A percentile compares a stretch with the other conserved stretches of the same genome.
Evolutionary conservation across 2,329 filamentous ascomycete genomes (phyloP).

Genomic region (Ceratocystis huliohia): DNA sequence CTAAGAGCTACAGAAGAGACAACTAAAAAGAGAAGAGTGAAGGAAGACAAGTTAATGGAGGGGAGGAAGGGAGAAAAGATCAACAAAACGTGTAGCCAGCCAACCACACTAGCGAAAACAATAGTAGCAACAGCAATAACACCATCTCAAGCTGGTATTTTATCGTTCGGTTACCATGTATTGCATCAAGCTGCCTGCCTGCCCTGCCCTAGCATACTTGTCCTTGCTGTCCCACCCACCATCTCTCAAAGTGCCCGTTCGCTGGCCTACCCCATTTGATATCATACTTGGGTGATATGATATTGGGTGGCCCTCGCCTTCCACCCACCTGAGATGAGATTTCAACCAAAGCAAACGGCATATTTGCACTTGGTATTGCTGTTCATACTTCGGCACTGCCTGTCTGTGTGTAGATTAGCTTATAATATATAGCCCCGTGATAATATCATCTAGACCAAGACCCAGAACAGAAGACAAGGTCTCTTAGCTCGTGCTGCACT

Average conservation of each 20-base stretch:
- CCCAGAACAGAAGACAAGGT: no score
- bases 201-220: no score
- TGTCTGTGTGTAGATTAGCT: conserved; percentile 3
- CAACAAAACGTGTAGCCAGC: not conserved
- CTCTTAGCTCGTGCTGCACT: not conserved
- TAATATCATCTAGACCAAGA: not conserved
- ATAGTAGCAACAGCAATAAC: not conserved
- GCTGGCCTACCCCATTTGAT: not conserved
- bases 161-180: no score
- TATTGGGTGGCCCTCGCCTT: not conserved
- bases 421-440: not conserved
- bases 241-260: not conserved
- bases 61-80: not conserved
- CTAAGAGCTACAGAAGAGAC: not conserved
- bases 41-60: not conserved
- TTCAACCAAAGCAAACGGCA: not conserved
- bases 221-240: not conserved
- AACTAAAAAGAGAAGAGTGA: not conserved
- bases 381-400: not conserved
- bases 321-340: not conserved
- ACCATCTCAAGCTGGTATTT: no score
- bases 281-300: not conserved
- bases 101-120: not conserved
- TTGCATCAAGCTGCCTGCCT: no score
- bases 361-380: not conserved